Evolutionary conservation across 2,329 filamentous ascomycete species (phyloP), one percentile per base, ranked within the genome.

Genomic region (Calonectria pseudoreteaudii): DNA sequence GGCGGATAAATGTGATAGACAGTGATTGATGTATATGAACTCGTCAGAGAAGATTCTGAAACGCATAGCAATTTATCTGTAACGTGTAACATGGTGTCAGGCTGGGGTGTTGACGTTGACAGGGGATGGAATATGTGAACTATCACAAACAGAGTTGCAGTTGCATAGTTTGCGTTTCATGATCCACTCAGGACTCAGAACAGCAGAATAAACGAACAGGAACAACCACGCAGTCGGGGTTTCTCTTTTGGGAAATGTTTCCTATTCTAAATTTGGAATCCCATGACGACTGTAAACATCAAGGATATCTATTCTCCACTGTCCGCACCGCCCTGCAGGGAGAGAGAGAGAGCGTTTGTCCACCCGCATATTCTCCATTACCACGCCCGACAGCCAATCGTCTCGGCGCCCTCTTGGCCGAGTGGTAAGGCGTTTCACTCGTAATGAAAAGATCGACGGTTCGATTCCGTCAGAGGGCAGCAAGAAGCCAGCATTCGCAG

Each of bases 371-470:
- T 38, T n/a, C 70, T 3, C 41, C 53, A 53, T 62, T 62, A 72
- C 20, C 65, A n/a, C 34, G n/a, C 56, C 26, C 3, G 41, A 23
- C 52, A 60, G 44, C 50, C 34, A 60, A n/a, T 44, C n/a, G 44
- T 30, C 7, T 47, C 14, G 18, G 34, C 62, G 70, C 70, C 70
- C 66, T 53, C 65, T 68, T 72, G 70, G 70, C 70, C 70, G 56
- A 72, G 70, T 72, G 70, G 70, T 72, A 72, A 72, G 70, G 70
- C 70, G 70, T 72, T 53, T 60, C 70, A 72, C 70, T 72, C 70
- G 70, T 72, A 72, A 72, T 72, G 70, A 60, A 53, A 72, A 72
- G 70, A 72, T 58, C 70, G 65, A 68, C 65, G 70, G 70, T 72
- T 72, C 70, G 56, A 72, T 72, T 72, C 70, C 70, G 69, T 71